Conservation (phyloP, 1,284 basidiomycete species). For the Kwoniella shivajii region DNA sequence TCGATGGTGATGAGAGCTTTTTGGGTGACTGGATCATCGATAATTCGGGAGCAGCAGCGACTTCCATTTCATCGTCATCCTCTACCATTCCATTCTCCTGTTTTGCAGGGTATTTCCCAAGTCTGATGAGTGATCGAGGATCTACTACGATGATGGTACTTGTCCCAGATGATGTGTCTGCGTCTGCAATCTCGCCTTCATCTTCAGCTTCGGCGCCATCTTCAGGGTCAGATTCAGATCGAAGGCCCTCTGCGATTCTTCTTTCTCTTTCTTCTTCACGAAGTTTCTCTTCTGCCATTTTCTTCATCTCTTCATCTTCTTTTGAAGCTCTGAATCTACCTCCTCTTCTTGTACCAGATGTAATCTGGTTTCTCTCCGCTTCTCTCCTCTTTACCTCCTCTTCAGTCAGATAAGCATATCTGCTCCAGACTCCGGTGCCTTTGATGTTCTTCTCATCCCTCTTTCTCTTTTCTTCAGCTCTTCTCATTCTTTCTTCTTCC, state of each 20-base stretch:
- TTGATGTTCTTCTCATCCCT: constrained; percentile 36
- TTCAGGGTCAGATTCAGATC: background rate
- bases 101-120: background rate
- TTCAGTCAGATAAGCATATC: constrained; percentile 37
- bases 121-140: background rate
- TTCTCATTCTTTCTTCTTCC: constrained; percentile 24
- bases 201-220: background rate
- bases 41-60: constrained; percentile 5
- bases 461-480: constrained; percentile 33
- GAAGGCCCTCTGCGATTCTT: constrained; percentile 3
- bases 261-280: constrained; percentile 6
- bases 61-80: constrained; percentile 17
- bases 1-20: background rate
- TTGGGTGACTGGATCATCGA: background rate
- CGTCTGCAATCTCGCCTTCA: background rate
- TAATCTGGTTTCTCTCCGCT: constrained; percentile 27
- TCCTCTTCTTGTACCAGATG: constrained; percentile 43
- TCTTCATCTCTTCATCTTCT: constrained; percentile 17
- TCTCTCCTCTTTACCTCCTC: constrained; percentile 33
- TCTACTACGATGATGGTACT: background rate
- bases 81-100: background rate
- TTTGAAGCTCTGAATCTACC: constrained; percentile 16
- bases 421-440: constrained; percentile 42
- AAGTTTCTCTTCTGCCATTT: constrained; percentile 12
- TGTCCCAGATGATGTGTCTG: background rate